Conservation (phyloP, 2,329 filamentous ascomycete genomes). For the Colletotrichum sublineola region DNA sequence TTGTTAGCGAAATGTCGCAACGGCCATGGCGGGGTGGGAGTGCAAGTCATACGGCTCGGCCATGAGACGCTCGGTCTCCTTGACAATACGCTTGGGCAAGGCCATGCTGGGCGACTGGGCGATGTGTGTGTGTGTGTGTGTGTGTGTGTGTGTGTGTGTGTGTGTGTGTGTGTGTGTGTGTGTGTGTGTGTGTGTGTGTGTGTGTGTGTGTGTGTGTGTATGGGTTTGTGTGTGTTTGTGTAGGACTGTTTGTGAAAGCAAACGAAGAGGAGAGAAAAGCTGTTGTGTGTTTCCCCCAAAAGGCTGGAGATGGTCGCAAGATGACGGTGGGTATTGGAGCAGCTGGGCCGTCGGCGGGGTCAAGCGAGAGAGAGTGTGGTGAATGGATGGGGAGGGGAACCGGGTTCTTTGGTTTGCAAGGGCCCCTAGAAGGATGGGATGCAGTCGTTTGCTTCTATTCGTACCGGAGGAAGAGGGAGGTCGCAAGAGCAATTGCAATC, state of each 20-base stretch:
- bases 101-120: constrained; percentile 64
- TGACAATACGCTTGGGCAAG: constrained; percentile 95
- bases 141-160: neutral
- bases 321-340: neutral
- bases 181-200: neutral
- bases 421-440: neutral
- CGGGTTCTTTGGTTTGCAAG: neutral
- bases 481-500: constrained; percentile 19
- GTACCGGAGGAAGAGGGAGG: neutral
- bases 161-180: neutral
- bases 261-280: neutral
- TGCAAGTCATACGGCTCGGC: constrained; percentile 83
- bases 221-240: neutral
- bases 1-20: constrained; percentile 24
- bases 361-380: constrained; percentile 24
- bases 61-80: constrained; percentile 98
- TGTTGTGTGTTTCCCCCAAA: constrained; percentile 2
- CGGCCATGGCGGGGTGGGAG: neutral
- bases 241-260: neutral
- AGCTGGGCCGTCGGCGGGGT: constrained; percentile 31
- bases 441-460: neutral
- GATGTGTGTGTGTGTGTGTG: neutral
- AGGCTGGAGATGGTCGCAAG: neutral
- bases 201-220: neutral
- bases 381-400: constrained; percentile 14